Percentiles rank a stretch among this genome's conserved stretches.
Evolutionary conservation across 2,329 filamentous ascomycete species (phyloP).

Genomic region (Sporothrix phasma): DNA sequence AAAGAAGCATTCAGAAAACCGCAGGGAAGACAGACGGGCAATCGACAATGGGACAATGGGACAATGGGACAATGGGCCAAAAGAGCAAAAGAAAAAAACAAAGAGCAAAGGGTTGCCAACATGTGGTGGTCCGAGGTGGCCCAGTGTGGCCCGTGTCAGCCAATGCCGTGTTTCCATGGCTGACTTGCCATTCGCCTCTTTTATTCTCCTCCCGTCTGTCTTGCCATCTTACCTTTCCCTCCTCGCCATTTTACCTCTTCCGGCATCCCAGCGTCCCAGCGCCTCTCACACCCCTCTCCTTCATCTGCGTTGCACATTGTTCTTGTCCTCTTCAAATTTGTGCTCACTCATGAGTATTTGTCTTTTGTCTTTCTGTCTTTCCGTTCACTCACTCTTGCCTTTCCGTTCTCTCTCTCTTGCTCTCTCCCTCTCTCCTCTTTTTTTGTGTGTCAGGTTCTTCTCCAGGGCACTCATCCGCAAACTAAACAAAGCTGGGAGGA

Average conservation of each 20-base stretch:
- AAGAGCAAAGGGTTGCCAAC: no score
- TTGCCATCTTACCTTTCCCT: conserved; percentile 1
- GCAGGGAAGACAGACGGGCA: not conserved
- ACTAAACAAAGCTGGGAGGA: not conserved
- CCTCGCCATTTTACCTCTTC: not conserved
- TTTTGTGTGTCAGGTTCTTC: conserved; percentile 11
- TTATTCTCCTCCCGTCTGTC: not conserved
- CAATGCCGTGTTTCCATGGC: not conserved
- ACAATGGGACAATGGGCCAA: no score
- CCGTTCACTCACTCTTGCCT: not conserved
- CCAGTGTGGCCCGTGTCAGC: not conserved
- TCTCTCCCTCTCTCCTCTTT: not conserved
- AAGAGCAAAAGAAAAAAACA: not conserved
- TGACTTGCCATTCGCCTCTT: not conserved
- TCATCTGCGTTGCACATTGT: conserved; percentile 11
- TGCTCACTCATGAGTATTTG: not conserved
- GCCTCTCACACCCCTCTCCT: not conserved
- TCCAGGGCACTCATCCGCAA: not conserved
- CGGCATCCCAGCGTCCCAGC: not conserved
- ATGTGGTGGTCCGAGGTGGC: not conserved
- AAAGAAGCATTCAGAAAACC: conserved; percentile 3
- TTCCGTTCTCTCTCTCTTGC: not conserved
- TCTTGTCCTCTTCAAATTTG: not conserved
- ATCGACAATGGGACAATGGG: not conserved
- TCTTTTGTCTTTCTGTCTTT: not conserved